Base-by-base conservation (phyloP, 495 filamentous ascomycete genomes). In the Aspergillus ostianus region DNA sequence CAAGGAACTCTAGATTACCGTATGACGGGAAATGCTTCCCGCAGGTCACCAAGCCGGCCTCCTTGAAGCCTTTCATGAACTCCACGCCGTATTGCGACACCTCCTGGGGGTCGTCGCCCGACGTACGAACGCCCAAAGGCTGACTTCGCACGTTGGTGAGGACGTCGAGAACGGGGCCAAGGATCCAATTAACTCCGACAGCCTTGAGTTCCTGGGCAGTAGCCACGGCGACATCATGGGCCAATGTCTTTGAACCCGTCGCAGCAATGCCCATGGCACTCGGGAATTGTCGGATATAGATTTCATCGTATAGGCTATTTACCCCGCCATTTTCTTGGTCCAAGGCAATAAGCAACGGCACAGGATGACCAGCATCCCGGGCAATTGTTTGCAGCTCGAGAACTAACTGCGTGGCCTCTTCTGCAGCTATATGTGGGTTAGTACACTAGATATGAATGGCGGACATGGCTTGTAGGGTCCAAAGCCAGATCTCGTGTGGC, bases 281-380 rank as follows among this genome's bases (percentile, higher is more conserved):
- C 18, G 92, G 92, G 62, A 93, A 96, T 68, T 96, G 92, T 58
- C 90, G 88, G 63, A 96, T 90, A 71, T 90, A 92, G 59, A 91
- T 88, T 62, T 93, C 90, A 76, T 96, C 92, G 67, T 91, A 96
- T 17, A 96, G 80, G 71, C 90, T 93, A 75, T 96, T 96, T 67
- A 96, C 91, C 4, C 92, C 92, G 51, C 92, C 92, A 88, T 96
- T 96, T 70, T 96, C 92, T 66, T 96, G 92, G 68, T 96, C 92
- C 41, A 96, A 68, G 15, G 89, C 90, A 65, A 96, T 96, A 56
- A 91, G 77, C 26, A 96, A 75, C 13, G 92, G 92, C 3, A 93
- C 86, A 3, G 87, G 87, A 70, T 96, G 92, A 47, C 91, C 90
- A 55, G 92, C 89, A 77, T 93, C 80, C 67, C 89, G 88, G 26